Base-by-base conservation (phyloP, 345 rosid species). In the Schrenkiella parvula region DNA sequence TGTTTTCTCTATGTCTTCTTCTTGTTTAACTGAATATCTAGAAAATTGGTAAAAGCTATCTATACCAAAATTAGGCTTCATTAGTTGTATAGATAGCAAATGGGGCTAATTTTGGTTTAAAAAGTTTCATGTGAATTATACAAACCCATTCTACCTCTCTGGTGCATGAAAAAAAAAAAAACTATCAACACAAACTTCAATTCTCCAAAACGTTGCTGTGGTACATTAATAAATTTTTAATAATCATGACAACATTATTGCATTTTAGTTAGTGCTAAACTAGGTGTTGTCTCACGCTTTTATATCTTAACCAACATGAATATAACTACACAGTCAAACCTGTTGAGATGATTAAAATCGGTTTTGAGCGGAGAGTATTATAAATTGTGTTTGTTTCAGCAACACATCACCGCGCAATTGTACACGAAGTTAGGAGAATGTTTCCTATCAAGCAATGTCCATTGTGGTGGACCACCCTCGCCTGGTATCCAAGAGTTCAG, bases 401-500 rank as follows among this genome's bases (percentile, higher is more conserved):
- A 90, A 58, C 98, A 90, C 97, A 90, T 90, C 47, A 90, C 91
- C 0, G 92, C 78, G 70, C 97, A 90, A 55, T 88, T 92, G 72
- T 82, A 92, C 48, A 90, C 93, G 68, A 90, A 92, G 63, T 80
- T 83, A 21, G 80, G 75, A 0, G 84, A 80, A 4, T 65, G 84
- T 74, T 81, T 86, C 46, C 73, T 56, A 0, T 82, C 95, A 0
- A 92, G 90, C 78, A 85, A 46, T 41, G 73, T 75, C 97, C 98
- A 92, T 9, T 80, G 64, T 0, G 86, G 84, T 7, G 88, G 80
- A 14, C 85, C 89, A 54, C n/a, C n/a, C n/a, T 82, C 78, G 31
- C 62, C 77, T 12, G 97, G 90, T 57, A 76, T 81, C 98, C 98
- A 93, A 22, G 87, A 79, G 73, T 89, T 81, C 13, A 93, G 63